Base-by-base conservation (phyloP, 2,329 filamentous ascomycete genomes). In the Ophiocordyceps unilateralis region DNA sequence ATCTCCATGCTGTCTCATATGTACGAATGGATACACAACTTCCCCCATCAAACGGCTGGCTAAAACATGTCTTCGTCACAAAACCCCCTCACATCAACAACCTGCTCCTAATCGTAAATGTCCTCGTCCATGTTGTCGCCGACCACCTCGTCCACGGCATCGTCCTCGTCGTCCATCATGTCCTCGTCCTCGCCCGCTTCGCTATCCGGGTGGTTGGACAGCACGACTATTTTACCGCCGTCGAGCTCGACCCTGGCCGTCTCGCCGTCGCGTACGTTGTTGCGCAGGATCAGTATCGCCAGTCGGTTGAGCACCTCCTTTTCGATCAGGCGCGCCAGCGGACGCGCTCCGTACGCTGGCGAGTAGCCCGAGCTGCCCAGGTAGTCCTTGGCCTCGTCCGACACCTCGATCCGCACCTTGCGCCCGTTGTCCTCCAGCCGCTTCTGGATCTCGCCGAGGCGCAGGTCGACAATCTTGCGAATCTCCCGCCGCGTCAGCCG, bases 281-380 rank as follows among this genome's bases (percentile, higher is more conserved):
- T 86, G 49, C 87, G 76, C 21, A 98, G 71, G 49, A 98, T 93
- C 49, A 96, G 73, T 36, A 98, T 83, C 2, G 91, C 91, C 49
- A 98, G 68, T 41, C 81, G 79, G 64, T 98, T 98, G 54, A 98
- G 77, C 3, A 98, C 86, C 62, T 98, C 91, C 65, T 91, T 91
- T 68, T 98, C 91, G 52, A 98, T 95, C 46, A 98, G 75, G 43
- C 91, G 76, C 17, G 81, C 78, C 20, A 98, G 67, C 30, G 91
- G 91, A 45, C 91, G 76, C 36, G 91, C 91, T 61, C 91, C 91
- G 55, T 98, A 98, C 1, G 85, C 87, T 1, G 91, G 91, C 14
- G 85, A 93, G 67, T 98, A 98, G 10, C 91, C 91, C 1, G 88
- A 83, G 36, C 75, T 77, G 53, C 87, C 91, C 9, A 98, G 75